These are phyloP conservation scores for Juglanconis oblonga DNA, from an alignment of 2,329 filamentous ascomycete genomes.

Conservation along the genomic window DNA sequence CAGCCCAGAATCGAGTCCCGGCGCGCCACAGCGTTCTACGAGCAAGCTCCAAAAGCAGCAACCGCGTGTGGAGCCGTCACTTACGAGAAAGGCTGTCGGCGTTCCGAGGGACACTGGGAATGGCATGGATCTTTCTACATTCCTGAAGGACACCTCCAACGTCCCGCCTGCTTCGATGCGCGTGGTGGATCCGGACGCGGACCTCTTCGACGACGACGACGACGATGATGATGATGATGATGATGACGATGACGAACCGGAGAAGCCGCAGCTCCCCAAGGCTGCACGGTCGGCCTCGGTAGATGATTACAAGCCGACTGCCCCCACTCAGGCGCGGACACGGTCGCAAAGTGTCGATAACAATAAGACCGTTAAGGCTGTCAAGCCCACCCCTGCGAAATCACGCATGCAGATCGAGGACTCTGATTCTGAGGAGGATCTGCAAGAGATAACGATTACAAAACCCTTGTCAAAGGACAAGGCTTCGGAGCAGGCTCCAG, in stretches of 20 bases:
- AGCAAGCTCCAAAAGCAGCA: slow-evolving; percentile 72
- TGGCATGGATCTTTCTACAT: slow-evolving; percentile 40
- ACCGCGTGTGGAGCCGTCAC: slow-evolving; percentile 46
- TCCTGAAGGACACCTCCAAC: slow-evolving; percentile 46
- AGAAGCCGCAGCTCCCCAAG: slow-evolving; percentile 30
- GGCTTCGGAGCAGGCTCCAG: not conserved
- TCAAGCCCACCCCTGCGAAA: slow-evolving; percentile 54
- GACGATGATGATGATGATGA: slow-evolving; percentile 29
- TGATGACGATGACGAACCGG: not conserved
- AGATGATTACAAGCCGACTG: slow-evolving; percentile 39
- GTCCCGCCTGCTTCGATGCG: slow-evolving; percentile 57
- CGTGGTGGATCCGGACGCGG: slow-evolving; percentile 53
- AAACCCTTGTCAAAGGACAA: slow-evolving; percentile 25
- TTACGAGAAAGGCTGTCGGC: slow-evolving; percentile 38
- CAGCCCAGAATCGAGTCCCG: slow-evolving; percentile 1
- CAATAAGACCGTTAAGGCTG: slow-evolving; percentile 32
- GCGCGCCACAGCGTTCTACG: slow-evolving; percentile 50
- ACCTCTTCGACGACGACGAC: slow-evolving; percentile 32
- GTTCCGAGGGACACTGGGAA: slow-evolving; percentile 25
- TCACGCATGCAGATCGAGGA: slow-evolving; percentile 67
- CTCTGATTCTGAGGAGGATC: slow-evolving; percentile 58
- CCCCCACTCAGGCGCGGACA: slow-evolving; percentile 41
- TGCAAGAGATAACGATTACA: slow-evolving; percentile 31
- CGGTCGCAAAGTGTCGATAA: slow-evolving; percentile 39
- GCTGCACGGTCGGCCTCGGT: slow-evolving; percentile 34